These are phyloP conservation scores for Pleurostoma richardsiae DNA, from an alignment of 2,329 filamentous ascomycete species.

Conservation along the genomic window DNA sequence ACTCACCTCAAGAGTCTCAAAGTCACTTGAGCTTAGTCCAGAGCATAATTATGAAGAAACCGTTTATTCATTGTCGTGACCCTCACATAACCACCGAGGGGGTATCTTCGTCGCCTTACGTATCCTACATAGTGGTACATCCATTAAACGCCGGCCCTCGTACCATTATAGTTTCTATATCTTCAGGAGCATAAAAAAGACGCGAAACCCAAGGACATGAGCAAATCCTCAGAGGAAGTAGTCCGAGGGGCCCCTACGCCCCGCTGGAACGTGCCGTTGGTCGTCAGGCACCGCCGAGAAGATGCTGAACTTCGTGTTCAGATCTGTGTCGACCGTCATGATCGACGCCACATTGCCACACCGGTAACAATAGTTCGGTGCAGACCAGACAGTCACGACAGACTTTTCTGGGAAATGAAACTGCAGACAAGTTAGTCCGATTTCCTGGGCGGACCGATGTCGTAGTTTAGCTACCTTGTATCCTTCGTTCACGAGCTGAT, in stretches of 20 bases:
- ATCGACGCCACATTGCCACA: slow-evolving; percentile 97
- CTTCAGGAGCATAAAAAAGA: not conserved
- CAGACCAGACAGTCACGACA: slow-evolving; percentile 96
- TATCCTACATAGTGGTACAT: no score
- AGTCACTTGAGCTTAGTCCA: no score
- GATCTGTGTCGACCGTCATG: slow-evolving; percentile 81
- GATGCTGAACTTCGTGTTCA: slow-evolving; percentile 88
- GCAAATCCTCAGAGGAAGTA: slow-evolving; percentile 57
- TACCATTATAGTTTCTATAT: not conserved
- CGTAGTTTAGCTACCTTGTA: slow-evolving; percentile 65
- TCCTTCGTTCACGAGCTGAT: slow-evolving; percentile 96
- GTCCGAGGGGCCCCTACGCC: slow-evolving; percentile 60
- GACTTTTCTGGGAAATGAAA: slow-evolving; percentile 95
- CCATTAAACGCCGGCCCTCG: no score
- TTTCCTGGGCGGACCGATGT: no score
- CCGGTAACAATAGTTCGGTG: slow-evolving; percentile 90
- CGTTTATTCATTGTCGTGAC: no score
- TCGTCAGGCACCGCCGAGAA: slow-evolving; percentile 88
- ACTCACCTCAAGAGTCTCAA: no score
- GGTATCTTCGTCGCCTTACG: no score
- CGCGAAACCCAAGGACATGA: not conserved
- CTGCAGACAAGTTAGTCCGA: slow-evolving; percentile 29
- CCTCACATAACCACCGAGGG: no score
- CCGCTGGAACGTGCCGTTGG: slow-evolving; percentile 72
- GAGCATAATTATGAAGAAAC: no score